These are phyloP conservation scores for Naganishia sp. DNA, from an alignment of 1,284 basidiomycete species.

Conservation along the genomic window DNA sequence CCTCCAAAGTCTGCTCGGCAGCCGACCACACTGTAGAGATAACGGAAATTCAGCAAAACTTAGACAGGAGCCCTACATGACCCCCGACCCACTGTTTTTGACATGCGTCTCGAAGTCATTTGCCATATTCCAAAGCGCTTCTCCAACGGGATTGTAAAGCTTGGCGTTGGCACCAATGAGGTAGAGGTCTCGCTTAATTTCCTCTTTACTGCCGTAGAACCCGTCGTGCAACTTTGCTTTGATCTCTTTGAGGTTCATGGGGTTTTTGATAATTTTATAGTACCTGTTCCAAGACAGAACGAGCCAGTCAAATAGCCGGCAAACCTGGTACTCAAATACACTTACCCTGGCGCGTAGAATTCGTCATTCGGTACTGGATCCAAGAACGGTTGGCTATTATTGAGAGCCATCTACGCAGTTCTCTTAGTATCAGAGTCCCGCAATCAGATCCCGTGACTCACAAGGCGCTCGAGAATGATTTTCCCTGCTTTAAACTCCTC, in stretches of 20 bases:
- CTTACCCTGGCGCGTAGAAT: slow-evolving; percentile 37
- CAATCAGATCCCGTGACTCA: slow-evolving; percentile 6
- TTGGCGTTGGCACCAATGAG: slow-evolving; percentile 88
- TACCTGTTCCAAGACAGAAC: slow-evolving; percentile 73
- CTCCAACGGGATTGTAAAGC: slow-evolving; percentile 73
- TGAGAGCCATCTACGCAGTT: slow-evolving; percentile 9
- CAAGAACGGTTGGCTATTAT: slow-evolving; percentile 19
- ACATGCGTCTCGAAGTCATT: slow-evolving; percentile 77
- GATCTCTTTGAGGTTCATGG: slow-evolving; percentile 94
- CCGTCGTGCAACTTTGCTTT: slow-evolving; percentile 82
- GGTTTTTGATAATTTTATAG: slow-evolving; percentile 83
- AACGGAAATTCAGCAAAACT: slow-evolving; percentile 35
- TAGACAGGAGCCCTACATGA: slow-evolving; percentile 45
- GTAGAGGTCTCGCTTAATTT: slow-evolving; percentile 82
- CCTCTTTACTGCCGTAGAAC: slow-evolving; percentile 75
- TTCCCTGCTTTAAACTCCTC: slow-evolving; percentile 32
- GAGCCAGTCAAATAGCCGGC: slow-evolving; percentile 76
- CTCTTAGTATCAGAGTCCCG: neutral
- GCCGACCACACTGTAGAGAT: slow-evolving; percentile 47
- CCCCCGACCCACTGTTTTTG: slow-evolving; percentile 64
- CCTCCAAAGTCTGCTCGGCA: slow-evolving; percentile 36
- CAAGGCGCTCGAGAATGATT: slow-evolving; percentile 29
- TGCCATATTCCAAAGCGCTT: slow-evolving; percentile 75
- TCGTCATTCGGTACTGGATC: slow-evolving; percentile 29
- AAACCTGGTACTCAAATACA: slow-evolving; percentile 1